These are phyloP conservation scores for Naganishia vaughanmartiniae DNA, from an alignment of 768 basidiomycete genomes.

Conservation along the genomic window DNA sequence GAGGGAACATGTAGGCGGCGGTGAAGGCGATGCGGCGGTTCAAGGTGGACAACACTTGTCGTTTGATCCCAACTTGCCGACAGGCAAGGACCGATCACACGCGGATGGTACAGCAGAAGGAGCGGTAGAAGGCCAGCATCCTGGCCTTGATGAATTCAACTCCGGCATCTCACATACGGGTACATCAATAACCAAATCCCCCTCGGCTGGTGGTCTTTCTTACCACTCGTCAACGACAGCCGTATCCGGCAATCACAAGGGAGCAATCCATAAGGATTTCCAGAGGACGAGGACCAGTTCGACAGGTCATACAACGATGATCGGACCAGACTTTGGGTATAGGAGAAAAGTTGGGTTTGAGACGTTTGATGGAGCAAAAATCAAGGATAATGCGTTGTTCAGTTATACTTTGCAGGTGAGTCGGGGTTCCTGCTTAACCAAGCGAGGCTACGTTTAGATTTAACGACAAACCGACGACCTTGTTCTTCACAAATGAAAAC, in stretches of 20 bases:
- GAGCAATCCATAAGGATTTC: conserved; percentile 31
- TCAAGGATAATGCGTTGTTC: conserved; percentile 48
- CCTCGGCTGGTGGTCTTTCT: conserved; percentile 17
- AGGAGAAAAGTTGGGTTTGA: conserved; percentile 53
- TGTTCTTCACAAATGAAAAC: not conserved
- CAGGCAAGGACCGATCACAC: not conserved
- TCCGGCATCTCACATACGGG: not conserved
- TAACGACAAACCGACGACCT: not conserved
- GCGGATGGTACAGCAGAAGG: not conserved
- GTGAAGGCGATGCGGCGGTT: not conserved
- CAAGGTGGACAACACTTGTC: conserved; percentile 11
- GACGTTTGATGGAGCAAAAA: conserved; percentile 46
- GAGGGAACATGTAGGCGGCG: not conserved
- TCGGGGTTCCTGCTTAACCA: conserved; percentile 36
- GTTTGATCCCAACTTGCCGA: conserved; percentile 16
- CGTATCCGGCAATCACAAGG: not conserved
- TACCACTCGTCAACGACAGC: conserved; percentile 12
- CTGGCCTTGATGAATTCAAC: not conserved
- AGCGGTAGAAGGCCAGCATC: not conserved
- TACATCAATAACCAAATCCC: conserved; percentile 13
- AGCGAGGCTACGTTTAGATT: conserved; percentile 14
- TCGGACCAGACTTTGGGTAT: conserved; percentile 37
- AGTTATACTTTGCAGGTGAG: conserved; percentile 41
- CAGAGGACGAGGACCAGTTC: conserved; percentile 45
- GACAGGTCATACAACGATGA: conserved; percentile 38